Base-by-base conservation (phyloP, 495 filamentous ascomycete species). In the Amphirosellinia nigrospora region DNA sequence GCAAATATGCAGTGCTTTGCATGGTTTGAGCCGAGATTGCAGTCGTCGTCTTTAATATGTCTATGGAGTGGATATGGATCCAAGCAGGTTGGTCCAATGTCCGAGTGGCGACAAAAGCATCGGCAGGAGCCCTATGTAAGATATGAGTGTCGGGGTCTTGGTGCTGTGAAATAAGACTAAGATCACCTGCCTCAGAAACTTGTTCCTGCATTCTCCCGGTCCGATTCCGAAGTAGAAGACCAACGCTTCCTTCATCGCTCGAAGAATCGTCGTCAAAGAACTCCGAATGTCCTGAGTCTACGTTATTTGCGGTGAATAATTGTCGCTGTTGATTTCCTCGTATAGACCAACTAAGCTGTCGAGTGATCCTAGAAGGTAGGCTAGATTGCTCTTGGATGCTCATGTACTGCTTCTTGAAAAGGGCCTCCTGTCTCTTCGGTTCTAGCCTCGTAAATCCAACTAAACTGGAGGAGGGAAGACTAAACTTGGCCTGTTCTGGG, bases 1-100 rank as follows among this genome's bases (percentile, higher is more conserved):
- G 72, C 68, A 21, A 71, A 77, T 39, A 75, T 55, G 53, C 74
- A 77, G 52, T 77, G 74, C 5, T 67, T 68, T 13, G 15, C 13
- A 46, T 77, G 74, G 15, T 41, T 32, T 4, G 70, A 73, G 16
- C 72, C 74, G 34, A 72, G 64, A 41, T 48, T 63, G 36, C 74
- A 77, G 15, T 74, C 68, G 11, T 68, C 36, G 21, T 77, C 68
- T n/a, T 48, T 70, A 10, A 59, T 34, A 16, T 77, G 74, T 4
- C 64, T 50, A 28, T 77, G 74, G 15, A 46, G 28, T 28, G 72
- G 73, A 10, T 43, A 36, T 4, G 70, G 74, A 45, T 73, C 63
- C 32, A 65, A 64, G 46, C 4, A 62, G 1, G 74, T 73, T 19
- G 74, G 74, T 0, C 60, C 39, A 19, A 77, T 63, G 43, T 6